Evolutionary conservation across 2,329 filamentous ascomycete species (phyloP).

Genomic region (Cordyceps militaris): DNA sequence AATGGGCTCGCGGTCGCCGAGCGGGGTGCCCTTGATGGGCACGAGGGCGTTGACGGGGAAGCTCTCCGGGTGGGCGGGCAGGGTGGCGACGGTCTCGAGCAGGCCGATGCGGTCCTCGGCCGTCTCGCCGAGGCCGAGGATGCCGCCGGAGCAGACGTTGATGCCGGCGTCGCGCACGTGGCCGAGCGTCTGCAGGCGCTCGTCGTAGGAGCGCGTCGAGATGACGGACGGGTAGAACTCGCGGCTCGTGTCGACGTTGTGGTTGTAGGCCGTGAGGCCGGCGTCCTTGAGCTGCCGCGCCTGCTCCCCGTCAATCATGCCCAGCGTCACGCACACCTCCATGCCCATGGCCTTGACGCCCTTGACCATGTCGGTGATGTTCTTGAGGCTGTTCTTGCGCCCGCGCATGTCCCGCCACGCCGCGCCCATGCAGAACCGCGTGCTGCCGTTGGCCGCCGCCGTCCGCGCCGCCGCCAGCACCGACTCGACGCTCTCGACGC

Average conservation of each 20-base stretch:
- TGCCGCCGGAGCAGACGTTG: slow-evolving; percentile 85
- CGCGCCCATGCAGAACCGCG: slow-evolving; percentile 91
- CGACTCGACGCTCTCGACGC: slow-evolving; percentile 70
- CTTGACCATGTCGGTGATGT: slow-evolving; percentile 79
- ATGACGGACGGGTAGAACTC: slow-evolving; percentile 86
- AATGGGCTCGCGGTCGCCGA: slow-evolving; percentile 67
- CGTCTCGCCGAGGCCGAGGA: slow-evolving; percentile 76
- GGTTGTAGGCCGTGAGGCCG: slow-evolving; percentile 86
- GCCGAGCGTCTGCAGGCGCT: slow-evolving; percentile 70
- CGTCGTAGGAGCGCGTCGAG: slow-evolving; percentile 79
- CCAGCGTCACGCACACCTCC: slow-evolving; percentile 89
- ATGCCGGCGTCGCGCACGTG: slow-evolving; percentile 81
- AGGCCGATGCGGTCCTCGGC: slow-evolving; percentile 74
- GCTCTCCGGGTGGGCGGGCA: slow-evolving; percentile 78
- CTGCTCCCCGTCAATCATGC: slow-evolving; percentile 80
- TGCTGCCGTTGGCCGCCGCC: slow-evolving; percentile 78
- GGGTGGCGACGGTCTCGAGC: slow-evolving; percentile 71
- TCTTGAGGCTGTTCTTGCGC: slow-evolving; percentile 73
- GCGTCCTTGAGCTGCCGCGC: slow-evolving; percentile 76
- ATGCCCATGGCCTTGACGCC: slow-evolving; percentile 76
- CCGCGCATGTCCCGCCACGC: slow-evolving; percentile 93
- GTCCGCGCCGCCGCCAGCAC: slow-evolving; percentile 71
- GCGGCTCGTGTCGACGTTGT: slow-evolving; percentile 85
- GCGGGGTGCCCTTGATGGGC: slow-evolving; percentile 81
- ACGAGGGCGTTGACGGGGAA: slow-evolving; percentile 90